phyloP scores from a whole-genome alignment of 139 green algal species.

The Micractinium sp. region DNA sequence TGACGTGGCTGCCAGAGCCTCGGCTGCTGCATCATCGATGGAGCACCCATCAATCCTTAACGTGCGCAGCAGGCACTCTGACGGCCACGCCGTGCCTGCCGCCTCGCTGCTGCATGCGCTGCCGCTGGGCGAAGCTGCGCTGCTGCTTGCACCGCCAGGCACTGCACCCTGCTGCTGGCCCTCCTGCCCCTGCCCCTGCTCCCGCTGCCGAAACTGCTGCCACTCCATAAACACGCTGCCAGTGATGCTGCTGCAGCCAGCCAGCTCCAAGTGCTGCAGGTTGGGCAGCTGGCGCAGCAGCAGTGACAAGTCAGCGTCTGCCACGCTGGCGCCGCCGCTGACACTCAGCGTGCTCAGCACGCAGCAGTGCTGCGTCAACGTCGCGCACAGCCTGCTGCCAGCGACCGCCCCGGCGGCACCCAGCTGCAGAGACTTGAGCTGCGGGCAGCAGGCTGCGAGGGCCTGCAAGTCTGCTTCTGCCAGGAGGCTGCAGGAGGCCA shows the following conservation, averaged over 20 bases:
- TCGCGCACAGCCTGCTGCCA: neutral
- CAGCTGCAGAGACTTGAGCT: slow-evolving; percentile 23
- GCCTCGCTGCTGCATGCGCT: neutral
- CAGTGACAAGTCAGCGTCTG: slow-evolving; percentile 6
- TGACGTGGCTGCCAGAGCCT: neutral
- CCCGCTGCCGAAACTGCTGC: neutral
- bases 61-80: neutral
- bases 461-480: neutral
- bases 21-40: neutral
- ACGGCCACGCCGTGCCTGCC: slow-evolving; percentile 14
- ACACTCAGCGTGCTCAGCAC: slow-evolving; percentile 1
- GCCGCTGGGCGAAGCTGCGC: neutral
- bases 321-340: neutral
- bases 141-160: neutral
- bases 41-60: neutral
- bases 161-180: no score
- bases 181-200: slow-evolving; percentile 1
- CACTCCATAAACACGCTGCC: neutral
- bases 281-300: slow-evolving; percentile 13
- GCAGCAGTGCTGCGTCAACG: slow-evolving; percentile 1
- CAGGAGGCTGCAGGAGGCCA: neutral
- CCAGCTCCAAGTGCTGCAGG: slow-evolving; percentile 22
- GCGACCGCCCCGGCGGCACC: neutral
- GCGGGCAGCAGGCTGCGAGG: slow-evolving; percentile 10
- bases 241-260: neutral